A percentile compares a stretch with the other conserved stretches of the same genome.
These are phyloP conservation scores for Daldinia sp. DNA, from an alignment of 2,329 filamentous ascomycete genomes.

Conservation along the genomic window DNA sequence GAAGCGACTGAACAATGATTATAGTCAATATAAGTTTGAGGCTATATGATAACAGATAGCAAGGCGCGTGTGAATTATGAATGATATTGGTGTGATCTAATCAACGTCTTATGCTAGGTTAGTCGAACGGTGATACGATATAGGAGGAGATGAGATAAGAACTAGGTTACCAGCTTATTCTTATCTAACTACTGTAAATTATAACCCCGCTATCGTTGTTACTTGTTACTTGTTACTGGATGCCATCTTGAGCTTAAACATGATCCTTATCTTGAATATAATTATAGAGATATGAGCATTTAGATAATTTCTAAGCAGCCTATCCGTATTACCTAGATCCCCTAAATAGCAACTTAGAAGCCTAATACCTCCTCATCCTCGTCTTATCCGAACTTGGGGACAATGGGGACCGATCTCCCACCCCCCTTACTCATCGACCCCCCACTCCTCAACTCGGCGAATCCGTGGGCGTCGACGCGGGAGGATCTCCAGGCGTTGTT, in stretches of 20 bases:
- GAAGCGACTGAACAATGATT: neutral
- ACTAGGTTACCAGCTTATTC: neutral
- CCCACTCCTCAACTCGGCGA: slow-evolving; percentile 77
- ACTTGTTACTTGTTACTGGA: neutral
- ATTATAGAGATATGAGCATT: neutral
- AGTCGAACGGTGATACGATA: neutral
- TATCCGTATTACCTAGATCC: neutral
- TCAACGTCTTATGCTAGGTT: neutral
- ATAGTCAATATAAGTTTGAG: slow-evolving; percentile 1
- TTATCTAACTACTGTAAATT: slow-evolving; percentile 1
- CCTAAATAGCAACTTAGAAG: too few relatives aligned
- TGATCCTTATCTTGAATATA: neutral
- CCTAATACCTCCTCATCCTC: too few relatives aligned
- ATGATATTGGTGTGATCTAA: neutral
- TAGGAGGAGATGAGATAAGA: neutral
- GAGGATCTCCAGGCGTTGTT: slow-evolving; percentile 70
- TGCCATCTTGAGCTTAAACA: neutral
- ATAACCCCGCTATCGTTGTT: neutral
- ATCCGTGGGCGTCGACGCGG: slow-evolving; percentile 75
- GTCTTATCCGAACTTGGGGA: neutral
- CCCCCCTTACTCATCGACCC: slow-evolving; percentile 64
- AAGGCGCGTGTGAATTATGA: slow-evolving; percentile 1
- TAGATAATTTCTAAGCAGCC: neutral
- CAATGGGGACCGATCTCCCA: slow-evolving; percentile 42
- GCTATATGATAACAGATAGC: slow-evolving; percentile 1